Base-by-base conservation (phyloP, 2,329 filamentous ascomycete genomes). In the Ramularia collo-cygni region DNA sequence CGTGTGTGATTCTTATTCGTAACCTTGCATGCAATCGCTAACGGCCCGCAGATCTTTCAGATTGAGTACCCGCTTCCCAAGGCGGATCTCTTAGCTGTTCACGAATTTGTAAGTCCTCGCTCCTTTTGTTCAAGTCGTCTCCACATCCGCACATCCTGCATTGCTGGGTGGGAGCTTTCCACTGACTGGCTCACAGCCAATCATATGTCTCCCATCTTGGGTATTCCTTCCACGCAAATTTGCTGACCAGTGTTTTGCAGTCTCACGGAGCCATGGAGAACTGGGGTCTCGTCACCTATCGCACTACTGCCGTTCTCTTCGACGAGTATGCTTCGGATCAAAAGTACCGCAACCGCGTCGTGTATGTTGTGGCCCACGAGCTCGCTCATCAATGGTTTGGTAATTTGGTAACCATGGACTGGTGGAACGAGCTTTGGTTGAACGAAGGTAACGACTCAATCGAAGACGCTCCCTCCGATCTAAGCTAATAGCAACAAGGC, bases 341-440 rank as follows among this genome's bases (percentile, higher is more conserved):
- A 29, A 80, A 81, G 50, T 95, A 90, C 69, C 89, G 88, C 65
- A 95, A 95, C 63, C 77, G 89, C 27, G 84, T 98, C 48, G 92
- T 92, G 21, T 96, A 98, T 57, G 89, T 96, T 41, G 89, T 96
- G 36, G 90, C 92, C n/a, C 92, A 98, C 65, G 92, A 98, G 64
- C 74, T 98, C 47, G 92, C 89, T 40, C 88, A 95, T 60, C 88
- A 94, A 67, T 95, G 89, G 89, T 95, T 95, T 55, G 88, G 88
- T 27, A 93, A 95, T 62, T 75, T 95, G 8, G 88, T 94, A 30
- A 95, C 89, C 4, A 95, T 95, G 88, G 86, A 94, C 63, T 95
- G 88, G 87, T 93, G 60, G 66, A 69, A 47, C 43, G 58, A 65
- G 67, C 75, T 92, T 28, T 95, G 88, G 88, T 75, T 94, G 37